Conservation (phyloP, 805 yeast species). For the Ogataea nitratoaversa region DNA sequence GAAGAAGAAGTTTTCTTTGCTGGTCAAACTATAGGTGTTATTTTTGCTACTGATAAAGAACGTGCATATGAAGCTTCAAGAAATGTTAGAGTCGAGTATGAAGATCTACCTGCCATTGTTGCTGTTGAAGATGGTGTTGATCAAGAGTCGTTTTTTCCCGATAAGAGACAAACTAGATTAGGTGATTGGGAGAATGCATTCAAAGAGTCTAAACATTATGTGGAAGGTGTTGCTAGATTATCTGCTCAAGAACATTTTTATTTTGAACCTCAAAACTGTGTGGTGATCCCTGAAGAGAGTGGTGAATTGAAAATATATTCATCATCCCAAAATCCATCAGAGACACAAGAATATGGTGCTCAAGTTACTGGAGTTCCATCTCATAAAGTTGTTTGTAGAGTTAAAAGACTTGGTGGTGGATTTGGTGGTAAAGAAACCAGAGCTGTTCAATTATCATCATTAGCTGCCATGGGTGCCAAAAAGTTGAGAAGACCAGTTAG, state of each 20-base stretch:
- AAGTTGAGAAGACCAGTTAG: slow-evolving; percentile 41
- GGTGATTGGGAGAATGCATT: slow-evolving; percentile 40
- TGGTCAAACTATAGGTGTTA: slow-evolving; percentile 42
- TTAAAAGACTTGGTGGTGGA: slow-evolving; percentile 46
- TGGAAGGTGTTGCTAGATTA: slow-evolving; percentile 37
- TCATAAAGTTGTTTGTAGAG: slow-evolving; percentile 36
- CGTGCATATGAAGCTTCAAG: slow-evolving; percentile 41
- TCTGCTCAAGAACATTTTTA: slow-evolving; percentile 50
- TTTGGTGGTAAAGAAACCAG: slow-evolving; percentile 48
- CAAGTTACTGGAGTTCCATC: slow-evolving; percentile 40
- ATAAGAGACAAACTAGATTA: slow-evolving; percentile 30
- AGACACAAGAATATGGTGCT: slow-evolving; percentile 40
- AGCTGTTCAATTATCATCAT: slow-evolving; percentile 34
- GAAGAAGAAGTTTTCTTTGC: slow-evolving; percentile 37
- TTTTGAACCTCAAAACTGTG: slow-evolving; percentile 42
- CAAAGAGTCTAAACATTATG: slow-evolving; percentile 26
- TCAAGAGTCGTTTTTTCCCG: slow-evolving; percentile 36
- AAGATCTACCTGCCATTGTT: slow-evolving; percentile 36
- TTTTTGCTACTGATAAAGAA: slow-evolving; percentile 36
- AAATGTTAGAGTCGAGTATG: slow-evolving; percentile 38
- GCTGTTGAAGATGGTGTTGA: slow-evolving; percentile 42
- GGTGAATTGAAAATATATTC: slow-evolving; percentile 42
- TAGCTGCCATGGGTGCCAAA: slow-evolving; percentile 40
- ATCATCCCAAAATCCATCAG: slow-evolving; percentile 42
- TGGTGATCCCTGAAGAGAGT: slow-evolving; percentile 42